Base-by-base conservation (phyloP, 225 moss, liverwort and hornwort species). In the Rhytidiadelphus loreus region DNA sequence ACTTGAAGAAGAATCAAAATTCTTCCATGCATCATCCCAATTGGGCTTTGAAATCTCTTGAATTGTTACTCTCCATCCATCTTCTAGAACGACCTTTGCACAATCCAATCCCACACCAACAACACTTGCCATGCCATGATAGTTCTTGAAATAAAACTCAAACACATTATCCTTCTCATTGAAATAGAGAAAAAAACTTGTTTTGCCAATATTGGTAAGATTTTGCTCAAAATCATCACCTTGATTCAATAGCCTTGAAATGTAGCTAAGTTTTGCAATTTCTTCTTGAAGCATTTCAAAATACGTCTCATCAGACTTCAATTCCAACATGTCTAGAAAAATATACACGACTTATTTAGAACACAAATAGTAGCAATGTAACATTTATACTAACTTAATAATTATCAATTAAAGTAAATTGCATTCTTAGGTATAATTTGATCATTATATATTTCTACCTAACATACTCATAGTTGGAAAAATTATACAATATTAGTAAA, bases 141-240 rank as follows among this genome's bases (percentile, higher is more conserved):
- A 48, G 2, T 32, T 48, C 30, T 74, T 7, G 20, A 74, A 74
- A 32, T 74, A 74, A 74, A 74, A 74, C 48, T 74, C 74, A 74
- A 74, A 74, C 2, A 32, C 32, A 48, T 74, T 2, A 19, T 74
- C 74, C 3, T 32, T 20, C 48, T 48, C 74, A 74, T 48, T 74
- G 48, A 74, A 74, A 74, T 74, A 50, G 32, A 74, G 74, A 32
- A 48, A 74, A 74, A 74, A 74, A 50, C 12, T 32, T 32, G 12
- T 74, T 48, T 48, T 74, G 0, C 19, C 12, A 48, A 4, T 18
- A 20, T 7, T 48, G 1, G 12, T 48, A 0, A 12, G 0, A 19
- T 44, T 30, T 48, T 12, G 74, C 7, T 74, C 32, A 32, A 11
- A 48, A 0, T 20, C 48, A 74, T 32, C 74, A 32, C 18, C 48